Conservation (phyloP, 1,139 yeast species). For the Lodderomyces jiufengensis region DNA sequence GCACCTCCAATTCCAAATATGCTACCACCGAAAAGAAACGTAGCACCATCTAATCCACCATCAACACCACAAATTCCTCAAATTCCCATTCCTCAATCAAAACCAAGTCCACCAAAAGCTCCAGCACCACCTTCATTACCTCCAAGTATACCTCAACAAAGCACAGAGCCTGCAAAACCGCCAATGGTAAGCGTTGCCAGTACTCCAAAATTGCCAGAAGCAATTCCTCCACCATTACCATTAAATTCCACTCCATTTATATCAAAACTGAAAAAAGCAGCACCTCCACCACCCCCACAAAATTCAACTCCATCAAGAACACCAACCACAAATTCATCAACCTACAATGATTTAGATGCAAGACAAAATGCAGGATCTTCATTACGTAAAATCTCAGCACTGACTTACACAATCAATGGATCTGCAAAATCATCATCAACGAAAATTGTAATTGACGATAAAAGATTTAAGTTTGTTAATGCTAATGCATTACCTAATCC, state of each 20-base stretch:
- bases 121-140: constrained; percentile 8
- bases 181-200: constrained; percentile 9
- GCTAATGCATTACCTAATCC: constrained; percentile 78
- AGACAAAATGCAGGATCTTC: constrained; percentile 50
- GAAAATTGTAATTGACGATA: constrained; percentile 60
- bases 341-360: constrained; percentile 27
- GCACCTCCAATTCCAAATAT: constrained; percentile 6
- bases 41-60: constrained; percentile 6
- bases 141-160: background rate
- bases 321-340: constrained; percentile 13
- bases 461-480: constrained; percentile 67
- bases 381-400: constrained; percentile 53
- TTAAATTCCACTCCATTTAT: constrained; percentile 16
- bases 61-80: constrained; percentile 9
- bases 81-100: constrained; percentile 3
- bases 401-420: constrained; percentile 49
- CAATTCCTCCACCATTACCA: constrained; percentile 20
- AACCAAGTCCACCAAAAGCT: constrained; percentile 11
- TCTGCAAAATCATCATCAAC: constrained; percentile 14
- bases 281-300: constrained; percentile 41
- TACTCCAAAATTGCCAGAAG: constrained; percentile 11
- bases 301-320: constrained; percentile 7
- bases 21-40: constrained; percentile 3
- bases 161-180: constrained; percentile 10
- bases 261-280: constrained; percentile 18